phyloP scores from a whole-genome alignment of 2,329 filamentous ascomycete genomes.

The Atkinsonella texensis region DNA sequence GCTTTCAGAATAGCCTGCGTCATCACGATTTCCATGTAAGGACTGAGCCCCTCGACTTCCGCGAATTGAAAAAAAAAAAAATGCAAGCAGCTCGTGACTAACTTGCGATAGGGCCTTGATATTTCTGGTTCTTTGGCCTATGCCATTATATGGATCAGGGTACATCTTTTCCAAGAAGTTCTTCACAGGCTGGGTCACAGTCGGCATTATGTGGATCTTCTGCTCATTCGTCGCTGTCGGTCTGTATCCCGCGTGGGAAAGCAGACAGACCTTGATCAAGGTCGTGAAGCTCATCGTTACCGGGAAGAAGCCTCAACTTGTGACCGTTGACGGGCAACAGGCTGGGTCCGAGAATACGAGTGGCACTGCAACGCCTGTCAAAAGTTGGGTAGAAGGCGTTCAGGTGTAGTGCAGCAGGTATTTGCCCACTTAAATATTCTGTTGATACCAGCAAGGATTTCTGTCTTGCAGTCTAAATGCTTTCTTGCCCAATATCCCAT shows the following conservation, averaged over 20 bases:
- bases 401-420: no score
- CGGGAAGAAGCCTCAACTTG: conserved; percentile 4
- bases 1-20: conserved; percentile 36
- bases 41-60: not conserved
- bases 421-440: no score
- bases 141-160: conserved; percentile 74
- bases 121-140: conserved; percentile 76
- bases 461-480: not conserved
- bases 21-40: conserved; percentile 20
- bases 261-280: conserved; percentile 43
- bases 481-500: not conserved
- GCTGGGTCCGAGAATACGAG: not conserved
- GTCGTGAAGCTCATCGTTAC: conserved; percentile 10
- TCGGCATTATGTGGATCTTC: conserved; percentile 64
- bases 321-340: conserved; percentile 1
- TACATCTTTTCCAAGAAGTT: conserved; percentile 53
- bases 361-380: conserved; percentile 5
- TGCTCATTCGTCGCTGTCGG: conserved; percentile 61
- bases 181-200: conserved; percentile 63
- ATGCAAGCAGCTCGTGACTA: not conserved
- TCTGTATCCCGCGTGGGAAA: conserved; percentile 72
- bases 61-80: not conserved
- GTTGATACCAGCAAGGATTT: not conserved
- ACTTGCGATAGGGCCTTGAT: conserved; percentile 39
- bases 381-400: not conserved